Base-by-base conservation (phyloP, 2,329 filamentous ascomycete genomes). In the Juglanconis juglandina region DNA sequence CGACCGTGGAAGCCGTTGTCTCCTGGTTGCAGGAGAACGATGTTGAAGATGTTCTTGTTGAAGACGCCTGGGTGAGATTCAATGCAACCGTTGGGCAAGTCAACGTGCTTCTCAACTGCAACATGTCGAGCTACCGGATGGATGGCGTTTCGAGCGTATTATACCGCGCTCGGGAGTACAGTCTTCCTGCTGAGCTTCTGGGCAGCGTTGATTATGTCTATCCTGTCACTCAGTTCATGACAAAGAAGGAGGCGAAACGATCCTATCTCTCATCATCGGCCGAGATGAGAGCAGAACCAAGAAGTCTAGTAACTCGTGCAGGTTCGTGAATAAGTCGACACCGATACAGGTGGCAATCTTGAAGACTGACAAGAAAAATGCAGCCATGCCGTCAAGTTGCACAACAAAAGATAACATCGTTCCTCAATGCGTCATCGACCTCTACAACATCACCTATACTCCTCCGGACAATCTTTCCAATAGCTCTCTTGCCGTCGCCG, bases 401-500 rank as follows among this genome's bases (percentile, higher is more conserved):
- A 47, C 17, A 17, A 47, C 44, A 47, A 47, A 47, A 3, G 44
- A 17, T 17, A n/a, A 7, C 14, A 47, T 24, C 44, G 44, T 47
- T 5, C 44, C 44, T 30, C n/a, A 47, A 17, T 47, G 44, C 44
- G 44, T 47, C 44, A n/a, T 47, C 14, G 44, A 47, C n/a, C 44
- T 47, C n/a, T 85, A 85, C 69, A 74, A 74, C 37, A 69, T 79
- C 10, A 58, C 39, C 24, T 58, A 58, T 35, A 52, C 37, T 13
- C 56, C 56, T 5, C 48, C 56, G 35, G 56, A 58, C 33, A 46
- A 37, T 9, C 44, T 42, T 2, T 58, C 48, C n/a, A 50, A 50
- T 7, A 52, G 56, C 37, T 51, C 39, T 10, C 32, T 58, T 14
- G 56, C 47, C n/a, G 42, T 58, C 7, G 56, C 48, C 8, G 48